Evolutionary conservation across 116 monocot genomes (phyloP).

Genomic region (Cymodocea nodosa): DNA sequence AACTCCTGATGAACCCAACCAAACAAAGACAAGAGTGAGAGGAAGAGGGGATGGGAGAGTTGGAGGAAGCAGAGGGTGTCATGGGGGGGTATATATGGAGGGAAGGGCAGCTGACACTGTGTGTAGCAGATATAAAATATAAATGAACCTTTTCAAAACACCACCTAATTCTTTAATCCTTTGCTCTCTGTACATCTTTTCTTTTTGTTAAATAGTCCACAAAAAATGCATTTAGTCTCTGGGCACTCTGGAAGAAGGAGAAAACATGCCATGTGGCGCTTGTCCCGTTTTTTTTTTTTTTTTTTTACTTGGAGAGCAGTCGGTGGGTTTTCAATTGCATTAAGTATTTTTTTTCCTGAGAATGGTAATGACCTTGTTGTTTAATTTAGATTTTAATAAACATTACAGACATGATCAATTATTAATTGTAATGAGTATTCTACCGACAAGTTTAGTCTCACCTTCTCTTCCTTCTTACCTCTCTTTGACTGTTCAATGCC

Average conservation of each 20-base stretch:
- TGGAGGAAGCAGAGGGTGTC: background rate
- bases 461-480: background rate
- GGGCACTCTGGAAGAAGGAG: background rate
- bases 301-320: background rate
- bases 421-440: too few species aligned
- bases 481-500: background rate
- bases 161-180: background rate
- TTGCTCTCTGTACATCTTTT: background rate
- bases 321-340: background rate
- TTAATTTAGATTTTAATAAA: too few species aligned
- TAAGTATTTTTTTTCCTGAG: background rate
- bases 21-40: background rate
- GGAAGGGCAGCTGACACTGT: background rate
- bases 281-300: background rate
- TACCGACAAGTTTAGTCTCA: background rate
- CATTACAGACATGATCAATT: too few species aligned
- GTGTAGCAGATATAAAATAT: background rate
- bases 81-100: background rate
- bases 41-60: background rate
- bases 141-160: background rate
- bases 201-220: background rate
- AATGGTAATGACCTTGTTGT: too few species aligned
- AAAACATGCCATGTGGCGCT: background rate
- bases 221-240: background rate
- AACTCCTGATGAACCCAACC: conserved; percentile 2